phyloP scores from a whole-genome alignment of 202 grass and related monocot genomes.

The Dendrocalamus latiflorus region DNA sequence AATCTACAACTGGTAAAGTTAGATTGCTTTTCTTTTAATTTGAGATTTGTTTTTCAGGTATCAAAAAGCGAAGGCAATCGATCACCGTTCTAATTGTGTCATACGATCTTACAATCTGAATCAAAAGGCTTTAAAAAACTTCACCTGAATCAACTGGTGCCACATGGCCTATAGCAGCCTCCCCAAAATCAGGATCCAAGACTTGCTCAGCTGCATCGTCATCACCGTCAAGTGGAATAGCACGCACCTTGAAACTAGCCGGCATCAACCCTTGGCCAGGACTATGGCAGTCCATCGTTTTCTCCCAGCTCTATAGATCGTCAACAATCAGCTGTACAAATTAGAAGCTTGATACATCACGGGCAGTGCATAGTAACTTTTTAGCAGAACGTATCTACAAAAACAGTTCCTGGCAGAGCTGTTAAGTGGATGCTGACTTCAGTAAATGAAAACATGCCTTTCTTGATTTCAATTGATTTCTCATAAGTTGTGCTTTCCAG shows the following conservation, averaged over 20 bases:
- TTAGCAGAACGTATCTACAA: too few species aligned
- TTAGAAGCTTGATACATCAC: neutral
- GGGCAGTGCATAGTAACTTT: neutral
- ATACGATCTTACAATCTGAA: conserved; percentile 13
- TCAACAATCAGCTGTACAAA: neutral
- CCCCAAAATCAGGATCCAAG: conserved; percentile 86
- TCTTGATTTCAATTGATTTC: too few species aligned
- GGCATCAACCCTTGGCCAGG: conserved; percentile 84
- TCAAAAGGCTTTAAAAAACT: conserved; percentile 2
- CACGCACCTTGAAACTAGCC: conserved; percentile 80
- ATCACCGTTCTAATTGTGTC: too few species aligned
- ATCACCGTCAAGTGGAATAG: conserved; percentile 58
- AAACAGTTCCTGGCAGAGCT: too few species aligned
- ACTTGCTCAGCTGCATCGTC: conserved; percentile 70
- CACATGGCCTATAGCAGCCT: conserved; percentile 86
- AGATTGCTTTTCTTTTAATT: too few species aligned
- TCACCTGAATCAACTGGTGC: conserved; percentile 82
- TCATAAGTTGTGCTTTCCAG: too few species aligned
- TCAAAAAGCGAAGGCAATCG: too few species aligned
- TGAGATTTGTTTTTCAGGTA: too few species aligned
- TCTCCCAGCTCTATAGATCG: conserved; percentile 77
- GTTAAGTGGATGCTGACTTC: too few species aligned
- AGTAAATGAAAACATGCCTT: too few species aligned
- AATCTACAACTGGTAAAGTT: too few species aligned
- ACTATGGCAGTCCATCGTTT: conserved; percentile 94